Conservation (phyloP, 2,329 filamentous ascomycete species). For the Talaromyces sp. region DNA sequence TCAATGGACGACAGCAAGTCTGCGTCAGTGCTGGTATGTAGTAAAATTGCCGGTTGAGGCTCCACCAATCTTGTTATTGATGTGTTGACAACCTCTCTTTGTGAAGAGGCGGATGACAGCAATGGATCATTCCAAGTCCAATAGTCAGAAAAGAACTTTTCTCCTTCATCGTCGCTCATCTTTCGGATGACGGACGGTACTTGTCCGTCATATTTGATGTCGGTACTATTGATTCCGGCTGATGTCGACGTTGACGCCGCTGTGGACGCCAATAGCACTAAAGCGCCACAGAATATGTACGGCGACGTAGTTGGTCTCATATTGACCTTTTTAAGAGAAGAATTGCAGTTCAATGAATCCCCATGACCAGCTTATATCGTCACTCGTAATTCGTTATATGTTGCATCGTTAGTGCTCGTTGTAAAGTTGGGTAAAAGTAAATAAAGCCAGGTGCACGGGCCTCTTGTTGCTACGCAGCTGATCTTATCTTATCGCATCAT, state of each 20-base stretch:
- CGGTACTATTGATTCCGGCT: neutral
- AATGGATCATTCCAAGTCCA: slow-evolving; percentile 28
- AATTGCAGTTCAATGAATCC: neutral
- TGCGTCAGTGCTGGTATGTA: slow-evolving; percentile 20
- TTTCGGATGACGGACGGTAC: slow-evolving; percentile 37
- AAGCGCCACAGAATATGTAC: neutral
- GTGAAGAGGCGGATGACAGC: slow-evolving; percentile 5
- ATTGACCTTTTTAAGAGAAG: neutral
- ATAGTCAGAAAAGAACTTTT: slow-evolving; percentile 49
- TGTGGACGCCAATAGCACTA: neutral
- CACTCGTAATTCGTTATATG: neutral
- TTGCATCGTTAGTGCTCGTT: neutral
- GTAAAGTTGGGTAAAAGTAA: neutral
- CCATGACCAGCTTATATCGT: neutral
- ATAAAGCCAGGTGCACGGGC: slow-evolving; percentile 5
- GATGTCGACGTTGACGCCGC: neutral
- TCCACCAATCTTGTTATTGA: neutral
- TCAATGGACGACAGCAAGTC: neutral
- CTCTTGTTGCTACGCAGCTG: slow-evolving; percentile 8
- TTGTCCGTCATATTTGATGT: slow-evolving; percentile 23
- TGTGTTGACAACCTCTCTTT: neutral
- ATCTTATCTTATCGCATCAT: slow-evolving; percentile 6
- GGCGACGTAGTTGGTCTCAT: neutral
- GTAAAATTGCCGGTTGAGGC: slow-evolving; percentile 23
- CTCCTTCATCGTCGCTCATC: slow-evolving; percentile 46